Evolutionary conservation across 768 basidiomycete species (phyloP).

Genomic region (Pisolithus tinctorius): DNA sequence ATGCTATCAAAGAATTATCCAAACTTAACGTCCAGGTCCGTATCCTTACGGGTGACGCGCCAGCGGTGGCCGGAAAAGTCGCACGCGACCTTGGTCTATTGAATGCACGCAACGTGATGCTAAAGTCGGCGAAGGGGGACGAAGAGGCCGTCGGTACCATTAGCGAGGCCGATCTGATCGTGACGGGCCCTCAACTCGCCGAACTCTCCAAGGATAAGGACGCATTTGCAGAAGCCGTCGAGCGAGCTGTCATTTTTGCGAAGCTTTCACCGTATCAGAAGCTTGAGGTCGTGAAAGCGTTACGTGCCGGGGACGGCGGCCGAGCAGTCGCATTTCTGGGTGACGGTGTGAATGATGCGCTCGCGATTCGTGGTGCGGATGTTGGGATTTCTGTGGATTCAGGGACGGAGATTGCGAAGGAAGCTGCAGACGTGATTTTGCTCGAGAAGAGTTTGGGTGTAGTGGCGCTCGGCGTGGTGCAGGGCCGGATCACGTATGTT

Average conservation of each 20-base stretch:
- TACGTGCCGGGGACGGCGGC: constrained; percentile 18
- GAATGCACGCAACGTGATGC: constrained; percentile 12
- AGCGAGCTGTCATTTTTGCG: constrained; percentile 26
- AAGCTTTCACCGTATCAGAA: constrained; percentile 29
- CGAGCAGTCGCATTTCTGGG: constrained; percentile 27
- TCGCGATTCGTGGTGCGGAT: constrained; percentile 27
- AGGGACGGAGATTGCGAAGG: constrained; percentile 30
- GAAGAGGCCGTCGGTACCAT: constrained; percentile 13
- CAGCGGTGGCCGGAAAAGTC: constrained; percentile 31
- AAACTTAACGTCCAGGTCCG: constrained; percentile 27
- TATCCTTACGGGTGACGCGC: constrained; percentile 30
- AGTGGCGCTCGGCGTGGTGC: constrained; percentile 26
- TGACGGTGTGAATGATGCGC: constrained; percentile 26
- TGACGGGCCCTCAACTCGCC: constrained; percentile 23
- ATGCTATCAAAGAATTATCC: constrained; percentile 23
- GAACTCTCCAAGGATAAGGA: constrained; percentile 23
- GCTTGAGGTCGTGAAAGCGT: constrained; percentile 26
- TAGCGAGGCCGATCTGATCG: constrained; percentile 19
- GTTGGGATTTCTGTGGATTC: constrained; percentile 30
- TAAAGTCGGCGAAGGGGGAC: constrained; percentile 17
- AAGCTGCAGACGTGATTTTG: constrained; percentile 31
- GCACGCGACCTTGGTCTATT: constrained; percentile 32
- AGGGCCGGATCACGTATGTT: constrained; percentile 27
- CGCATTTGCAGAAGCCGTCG: constrained; percentile 20
- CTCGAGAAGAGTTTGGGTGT: constrained; percentile 31